phyloP scores from a whole-genome alignment of 1,139 yeast species.

The Lodderomyces jiufengensis region DNA sequence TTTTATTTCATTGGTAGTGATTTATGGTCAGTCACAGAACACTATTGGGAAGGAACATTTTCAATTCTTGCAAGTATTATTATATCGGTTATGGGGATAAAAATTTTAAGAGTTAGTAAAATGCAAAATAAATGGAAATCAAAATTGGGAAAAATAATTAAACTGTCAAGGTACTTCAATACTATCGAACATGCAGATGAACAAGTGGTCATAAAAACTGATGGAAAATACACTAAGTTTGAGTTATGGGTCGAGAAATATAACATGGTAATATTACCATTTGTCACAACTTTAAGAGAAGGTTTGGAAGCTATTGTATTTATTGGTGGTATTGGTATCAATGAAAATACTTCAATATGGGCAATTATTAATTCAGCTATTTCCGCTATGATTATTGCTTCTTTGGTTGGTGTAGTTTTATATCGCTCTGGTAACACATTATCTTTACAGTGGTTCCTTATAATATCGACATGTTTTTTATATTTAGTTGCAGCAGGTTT shows the following conservation, averaged over 20 bases:
- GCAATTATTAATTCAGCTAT: conserved; percentile 32
- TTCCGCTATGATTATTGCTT: conserved; percentile 31
- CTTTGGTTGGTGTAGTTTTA: conserved; percentile 32
- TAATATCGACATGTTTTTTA: conserved; percentile 38
- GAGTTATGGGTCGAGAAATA: conserved; percentile 30
- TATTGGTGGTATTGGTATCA: conserved; percentile 46
- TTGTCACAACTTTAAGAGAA: conserved; percentile 44
- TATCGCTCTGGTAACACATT: conserved; percentile 43
- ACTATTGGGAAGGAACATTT: conserved; percentile 47
- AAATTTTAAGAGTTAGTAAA: conserved; percentile 38
- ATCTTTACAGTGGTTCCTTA: conserved; percentile 40
- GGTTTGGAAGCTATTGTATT: conserved; percentile 49
- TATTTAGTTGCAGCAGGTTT: conserved; percentile 46
- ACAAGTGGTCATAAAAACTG: neutral
- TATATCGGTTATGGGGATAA: conserved; percentile 44
- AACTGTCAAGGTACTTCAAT: conserved; percentile 19
- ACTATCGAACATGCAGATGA: conserved; percentile 5
- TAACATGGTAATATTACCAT: conserved; percentile 41
- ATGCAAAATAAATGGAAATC: conserved; percentile 86
- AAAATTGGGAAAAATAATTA: conserved; percentile 41
- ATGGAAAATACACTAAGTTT: conserved; percentile 10
- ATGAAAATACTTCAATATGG: conserved; percentile 34
- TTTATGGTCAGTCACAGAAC: conserved; percentile 43
- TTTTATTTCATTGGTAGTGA: conserved; percentile 39
- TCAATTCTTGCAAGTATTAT: conserved; percentile 43